Conservation (phyloP, 2,329 filamentous ascomycete species). For the Cladorrhinum sp. region DNA sequence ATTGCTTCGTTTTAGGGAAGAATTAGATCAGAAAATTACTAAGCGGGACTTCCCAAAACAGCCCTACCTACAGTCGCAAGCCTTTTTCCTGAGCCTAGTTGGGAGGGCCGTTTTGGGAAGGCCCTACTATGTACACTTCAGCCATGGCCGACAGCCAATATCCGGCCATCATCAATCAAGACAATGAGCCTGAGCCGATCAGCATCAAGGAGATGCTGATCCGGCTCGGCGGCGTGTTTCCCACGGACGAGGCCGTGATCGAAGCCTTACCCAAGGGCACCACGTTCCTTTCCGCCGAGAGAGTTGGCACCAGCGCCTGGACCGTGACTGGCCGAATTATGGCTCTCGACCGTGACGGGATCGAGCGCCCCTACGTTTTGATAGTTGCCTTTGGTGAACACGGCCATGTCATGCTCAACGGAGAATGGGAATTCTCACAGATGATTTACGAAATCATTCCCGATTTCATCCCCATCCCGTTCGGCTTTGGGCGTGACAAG, state of each 20-base stretch:
- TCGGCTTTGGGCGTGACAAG: slow-evolving; percentile 15
- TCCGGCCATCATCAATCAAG: background rate
- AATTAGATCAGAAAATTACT: no score
- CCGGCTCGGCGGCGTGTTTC: slow-evolving; percentile 9
- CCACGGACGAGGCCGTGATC: background rate
- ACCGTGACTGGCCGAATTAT: no score
- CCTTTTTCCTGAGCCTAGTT: no score
- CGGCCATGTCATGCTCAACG: slow-evolving; percentile 9
- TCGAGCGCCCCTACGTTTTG: background rate
- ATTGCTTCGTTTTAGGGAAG: no score
- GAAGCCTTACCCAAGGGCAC: no score
- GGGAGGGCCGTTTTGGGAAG: no score
- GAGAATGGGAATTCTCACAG: slow-evolving; percentile 13
- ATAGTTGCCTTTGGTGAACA: slow-evolving; percentile 7
- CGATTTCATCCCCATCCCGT: slow-evolving; percentile 8
- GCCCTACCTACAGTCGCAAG: no score
- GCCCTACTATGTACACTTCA: no score
- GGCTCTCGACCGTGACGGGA: no score
- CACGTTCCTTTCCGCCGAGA: no score
- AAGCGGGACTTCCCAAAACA: no score
- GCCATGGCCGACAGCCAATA: background rate
- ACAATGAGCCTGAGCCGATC: background rate
- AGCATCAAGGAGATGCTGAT: slow-evolving; percentile 11
- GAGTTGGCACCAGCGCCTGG: no score
- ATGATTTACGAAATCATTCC: slow-evolving; percentile 10